phyloP scores from a whole-genome alignment of 2,329 filamentous ascomycete genomes.

The Aspergillus arachidicola region DNA sequence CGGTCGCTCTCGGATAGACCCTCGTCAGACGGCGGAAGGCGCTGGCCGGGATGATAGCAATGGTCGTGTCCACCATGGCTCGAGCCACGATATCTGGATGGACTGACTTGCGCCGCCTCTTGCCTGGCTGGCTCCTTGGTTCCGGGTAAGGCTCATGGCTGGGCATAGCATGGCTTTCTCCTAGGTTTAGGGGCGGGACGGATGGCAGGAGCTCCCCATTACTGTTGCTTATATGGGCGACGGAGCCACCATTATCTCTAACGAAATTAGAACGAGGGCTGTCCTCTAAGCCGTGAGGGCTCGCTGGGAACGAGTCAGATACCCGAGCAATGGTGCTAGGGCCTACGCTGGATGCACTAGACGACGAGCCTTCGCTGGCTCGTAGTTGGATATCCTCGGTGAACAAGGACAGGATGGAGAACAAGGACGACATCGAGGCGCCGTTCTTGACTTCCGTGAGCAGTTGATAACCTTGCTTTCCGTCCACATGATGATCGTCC shows the following conservation, averaged over 20 bases:
- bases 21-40: conserved; percentile 90
- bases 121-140: conserved; percentile 23
- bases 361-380: conserved; percentile 60
- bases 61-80: conserved; percentile 93
- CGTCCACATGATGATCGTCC: conserved; percentile 64
- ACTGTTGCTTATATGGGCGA: conserved; percentile 22
- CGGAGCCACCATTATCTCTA: conserved; percentile 22
- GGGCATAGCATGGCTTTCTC: conserved; percentile 44
- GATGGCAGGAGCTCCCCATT: conserved; percentile 51
- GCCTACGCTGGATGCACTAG: conserved; percentile 36
- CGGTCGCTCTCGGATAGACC: conserved; percentile 92
- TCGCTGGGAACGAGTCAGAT: conserved; percentile 44
- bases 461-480: conserved; percentile 86
- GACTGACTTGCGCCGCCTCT: conserved; percentile 65
- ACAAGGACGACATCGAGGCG: conserved; percentile 96
- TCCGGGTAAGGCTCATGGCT: conserved; percentile 30
- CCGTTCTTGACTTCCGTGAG: conserved; percentile 97
- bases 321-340: conserved; percentile 30
- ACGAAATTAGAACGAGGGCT: conserved; percentile 29
- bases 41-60: conserved; percentile 95
- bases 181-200: conserved; percentile 77
- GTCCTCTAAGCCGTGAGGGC: conserved; percentile 34
- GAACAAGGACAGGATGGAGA: conserved; percentile 95
- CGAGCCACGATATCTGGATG: conserved; percentile 97
- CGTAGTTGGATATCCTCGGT: conserved; percentile 89